Base-by-base conservation (phyloP, 148 eudicot genomes). In the Camellia lanceoleosa region DNA sequence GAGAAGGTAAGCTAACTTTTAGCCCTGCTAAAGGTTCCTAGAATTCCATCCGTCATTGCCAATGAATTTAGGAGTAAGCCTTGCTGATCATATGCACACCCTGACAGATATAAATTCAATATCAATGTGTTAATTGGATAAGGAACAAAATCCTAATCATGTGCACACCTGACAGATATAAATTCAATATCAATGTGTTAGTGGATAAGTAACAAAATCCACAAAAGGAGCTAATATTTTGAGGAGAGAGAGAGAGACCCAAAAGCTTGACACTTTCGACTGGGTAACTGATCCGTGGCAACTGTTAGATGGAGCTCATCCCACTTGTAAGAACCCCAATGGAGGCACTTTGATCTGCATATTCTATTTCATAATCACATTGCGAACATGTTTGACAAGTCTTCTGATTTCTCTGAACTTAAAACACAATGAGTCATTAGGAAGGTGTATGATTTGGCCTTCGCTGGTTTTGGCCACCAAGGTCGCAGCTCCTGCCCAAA, bases 41-140 rank as follows among this genome's bases (percentile, higher is more conserved):
- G 83, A 63, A 90, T 89, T 60, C 93, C 93, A 84, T 90, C 93
- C 42, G 91, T 89, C 71, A 73, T 84, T 69, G 78, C 79, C 83
- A 89, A 78, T 19, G 91, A 81, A 77, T 87, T 86, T 66, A 90
- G 78, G 68, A 90, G 91, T 71, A 84, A 66, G 78, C 93, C 93
- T 87, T 86, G 93, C 80, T 90, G 93, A 72, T 90, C 91, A 82
- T 90, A 90, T 23, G 89, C 93, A 69, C 93, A 90, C 78, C 78
- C 93, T 90, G 78, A 52, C 58, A 81, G 41, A 52, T 74, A 65
- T 13, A 59, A 56, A 51, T 2, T 30, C 30, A 30, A 30, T 30
- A 30, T 30, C 30, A 30, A 30, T 1, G 30, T 30, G 30, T 30
- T 30, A 30, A 30, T 30, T 30, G 30, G 30, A 30, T 30, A 30